These are phyloP conservation scores for Pharnaceum exiguum DNA, from an alignment of 148 eudicot species.

Conservation along the genomic window DNA sequence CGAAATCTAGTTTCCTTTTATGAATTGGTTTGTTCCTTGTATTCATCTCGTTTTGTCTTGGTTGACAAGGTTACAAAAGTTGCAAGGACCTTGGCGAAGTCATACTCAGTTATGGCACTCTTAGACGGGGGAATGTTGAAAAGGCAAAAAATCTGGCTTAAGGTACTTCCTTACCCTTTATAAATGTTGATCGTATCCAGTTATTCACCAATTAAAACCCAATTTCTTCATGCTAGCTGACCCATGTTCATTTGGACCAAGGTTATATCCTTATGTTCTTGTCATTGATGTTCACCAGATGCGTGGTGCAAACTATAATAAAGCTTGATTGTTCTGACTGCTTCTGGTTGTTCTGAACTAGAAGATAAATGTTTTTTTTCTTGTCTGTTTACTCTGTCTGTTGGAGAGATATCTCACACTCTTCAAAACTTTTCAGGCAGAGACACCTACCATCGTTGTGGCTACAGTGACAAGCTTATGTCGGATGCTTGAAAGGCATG, in stretches of 20 bases:
- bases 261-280: not conserved
- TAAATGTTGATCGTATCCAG: no score
- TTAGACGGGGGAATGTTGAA: conserved; percentile 88
- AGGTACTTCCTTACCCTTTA: no score
- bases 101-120: conserved; percentile 91
- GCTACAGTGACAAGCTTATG: conserved; percentile 82
- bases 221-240: not conserved
- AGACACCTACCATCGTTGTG: conserved; percentile 85
- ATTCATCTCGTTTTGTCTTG: conserved; percentile 21
- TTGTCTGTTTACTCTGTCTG: not conserved
- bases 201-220: no score
- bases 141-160: conserved; percentile 89
- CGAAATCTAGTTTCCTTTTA: not conserved
- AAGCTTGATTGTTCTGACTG: not conserved
- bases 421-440: conserved; percentile 51
- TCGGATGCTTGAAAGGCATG: conserved; percentile 82
- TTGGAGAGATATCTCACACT: not conserved
- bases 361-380: not conserved
- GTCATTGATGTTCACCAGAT: not conserved
- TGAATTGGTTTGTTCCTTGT: not conserved
- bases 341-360: not conserved
- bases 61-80: conserved; percentile 72
- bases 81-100: conserved; percentile 70
- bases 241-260: not conserved
- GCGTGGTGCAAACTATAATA: not conserved